Percentiles rank a stretch among this genome's conserved stretches.
Evolutionary conservation across 495 filamentous ascomycete species (phyloP).

Genomic region (Penicillium goetzii): DNA sequence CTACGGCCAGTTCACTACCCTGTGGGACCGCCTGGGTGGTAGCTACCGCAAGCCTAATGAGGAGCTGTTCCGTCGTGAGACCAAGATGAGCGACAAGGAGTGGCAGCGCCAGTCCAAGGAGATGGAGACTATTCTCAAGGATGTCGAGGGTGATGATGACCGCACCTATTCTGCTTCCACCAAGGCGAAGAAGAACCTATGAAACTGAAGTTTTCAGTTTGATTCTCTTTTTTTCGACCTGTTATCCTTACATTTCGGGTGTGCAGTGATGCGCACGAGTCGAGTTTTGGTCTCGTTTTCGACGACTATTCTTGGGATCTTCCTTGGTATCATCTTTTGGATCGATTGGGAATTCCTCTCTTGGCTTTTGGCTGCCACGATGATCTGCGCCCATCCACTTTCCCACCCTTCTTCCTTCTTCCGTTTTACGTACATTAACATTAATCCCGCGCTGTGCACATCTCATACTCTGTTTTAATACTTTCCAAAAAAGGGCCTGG

Average conservation of each 20-base stretch:
- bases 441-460: slow-evolving; percentile 26
- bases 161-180: slow-evolving; percentile 61
- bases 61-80: slow-evolving; percentile 84
- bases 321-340: too few species aligned
- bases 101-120: slow-evolving; percentile 82
- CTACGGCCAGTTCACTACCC: slow-evolving; percentile 94
- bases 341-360: not conserved
- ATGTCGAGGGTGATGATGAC: slow-evolving; percentile 89
- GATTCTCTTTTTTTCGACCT: not conserved
- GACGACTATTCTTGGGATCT: not conserved
- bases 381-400: not conserved
- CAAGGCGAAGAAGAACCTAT: slow-evolving; percentile 45
- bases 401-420: not conserved
- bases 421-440: slow-evolving; percentile 11
- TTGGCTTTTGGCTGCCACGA: not conserved
- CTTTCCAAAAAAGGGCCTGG: not conserved
- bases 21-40: slow-evolving; percentile 90
- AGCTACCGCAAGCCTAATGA: slow-evolving; percentile 88
- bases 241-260: not conserved
- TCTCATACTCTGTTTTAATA: slow-evolving; percentile 22
- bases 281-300: not conserved
- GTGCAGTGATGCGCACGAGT: not conserved
- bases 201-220: slow-evolving; percentile 6
- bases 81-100: slow-evolving; percentile 81
- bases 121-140: slow-evolving; percentile 82